Conservation (phyloP, 2,329 filamentous ascomycete genomes). For the Ampelomyces quisqualis region DNA sequence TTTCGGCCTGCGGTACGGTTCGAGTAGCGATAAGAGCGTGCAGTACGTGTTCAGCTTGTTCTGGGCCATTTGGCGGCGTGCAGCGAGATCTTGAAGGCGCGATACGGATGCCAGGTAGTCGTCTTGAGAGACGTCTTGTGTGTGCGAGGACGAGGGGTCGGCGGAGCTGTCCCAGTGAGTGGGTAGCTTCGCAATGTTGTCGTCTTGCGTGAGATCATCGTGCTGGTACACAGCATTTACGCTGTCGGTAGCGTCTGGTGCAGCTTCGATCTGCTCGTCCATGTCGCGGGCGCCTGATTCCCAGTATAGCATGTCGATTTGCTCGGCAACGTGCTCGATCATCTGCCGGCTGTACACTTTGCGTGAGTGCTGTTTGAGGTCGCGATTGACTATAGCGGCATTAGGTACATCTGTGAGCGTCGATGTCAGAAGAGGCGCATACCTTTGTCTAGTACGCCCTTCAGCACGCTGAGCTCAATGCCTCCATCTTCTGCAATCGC, state of each 20-base stretch:
- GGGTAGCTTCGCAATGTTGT: constrained; percentile 38
- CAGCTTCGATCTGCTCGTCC: constrained; percentile 19
- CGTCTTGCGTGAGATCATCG: constrained; percentile 39
- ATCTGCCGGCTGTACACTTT: constrained; percentile 68
- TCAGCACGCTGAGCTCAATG: constrained; percentile 50
- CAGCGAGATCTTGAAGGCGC: constrained; percentile 51
- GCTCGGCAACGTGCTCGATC: constrained; percentile 70
- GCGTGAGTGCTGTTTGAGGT: constrained; percentile 64
- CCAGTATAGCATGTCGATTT: constrained; percentile 67
- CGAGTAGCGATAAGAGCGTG: constrained; percentile 53
- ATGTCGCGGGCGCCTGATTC: constrained; percentile 45
- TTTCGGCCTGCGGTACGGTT: constrained; percentile 54
- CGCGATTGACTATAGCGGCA: constrained; percentile 57
- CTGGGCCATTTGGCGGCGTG: constrained; percentile 52
- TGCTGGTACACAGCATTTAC: constrained; percentile 31
- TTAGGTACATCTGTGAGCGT: constrained; percentile 1
- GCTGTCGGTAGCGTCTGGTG: constrained; percentile 45
- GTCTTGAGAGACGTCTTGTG: constrained; percentile 26
- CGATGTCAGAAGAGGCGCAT: not conserved
- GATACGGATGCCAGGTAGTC: constrained; percentile 45
- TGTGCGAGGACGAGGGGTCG: constrained; percentile 13
- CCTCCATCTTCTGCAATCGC: constrained; percentile 51
- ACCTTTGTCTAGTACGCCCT: constrained; percentile 56
- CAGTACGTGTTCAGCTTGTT: constrained; percentile 51
- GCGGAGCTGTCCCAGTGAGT: constrained; percentile 29